Conservation (phyloP, 176 grass and related monocot genomes). For the Eleusine coracana region DNA sequence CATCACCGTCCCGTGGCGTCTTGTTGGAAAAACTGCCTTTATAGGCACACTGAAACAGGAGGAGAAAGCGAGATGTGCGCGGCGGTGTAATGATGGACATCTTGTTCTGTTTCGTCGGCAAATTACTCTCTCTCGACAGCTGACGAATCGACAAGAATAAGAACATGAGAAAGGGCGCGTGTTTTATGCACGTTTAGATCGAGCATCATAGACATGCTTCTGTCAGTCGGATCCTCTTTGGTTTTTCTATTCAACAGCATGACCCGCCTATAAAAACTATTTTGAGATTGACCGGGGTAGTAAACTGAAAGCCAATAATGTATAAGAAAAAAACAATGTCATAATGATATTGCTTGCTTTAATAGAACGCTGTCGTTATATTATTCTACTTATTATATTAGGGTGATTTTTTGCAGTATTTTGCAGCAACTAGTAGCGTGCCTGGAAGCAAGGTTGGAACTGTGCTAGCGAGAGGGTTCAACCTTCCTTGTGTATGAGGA, state of each 20-base stretch:
- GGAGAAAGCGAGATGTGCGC: neutral
- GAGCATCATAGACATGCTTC: neutral
- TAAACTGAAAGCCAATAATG: neutral
- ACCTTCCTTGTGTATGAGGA: neutral
- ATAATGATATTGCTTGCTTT: neutral
- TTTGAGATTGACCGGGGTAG: neutral
- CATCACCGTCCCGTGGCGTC: neutral
- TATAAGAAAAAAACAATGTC: neutral
- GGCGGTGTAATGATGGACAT: too few species aligned
- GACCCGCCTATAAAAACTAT: neutral
- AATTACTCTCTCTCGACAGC: neutral
- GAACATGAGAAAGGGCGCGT: too few species aligned
- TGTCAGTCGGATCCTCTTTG: neutral
- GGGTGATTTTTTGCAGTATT: too few species aligned
- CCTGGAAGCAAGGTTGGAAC: too few species aligned
- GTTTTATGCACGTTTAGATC: neutral
- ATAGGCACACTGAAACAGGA: neutral
- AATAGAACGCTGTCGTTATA: too few species aligned
- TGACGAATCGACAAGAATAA: neutral
- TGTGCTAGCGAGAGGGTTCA: too few species aligned
- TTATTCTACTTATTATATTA: too few species aligned
- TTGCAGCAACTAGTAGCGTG: too few species aligned
- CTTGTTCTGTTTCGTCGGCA: neutral
- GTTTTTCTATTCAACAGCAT: neutral
- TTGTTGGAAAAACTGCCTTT: neutral